Evolutionary conservation across 345 rosid genomes (phyloP).

Genomic region (Dipteronia dyeriana): DNA sequence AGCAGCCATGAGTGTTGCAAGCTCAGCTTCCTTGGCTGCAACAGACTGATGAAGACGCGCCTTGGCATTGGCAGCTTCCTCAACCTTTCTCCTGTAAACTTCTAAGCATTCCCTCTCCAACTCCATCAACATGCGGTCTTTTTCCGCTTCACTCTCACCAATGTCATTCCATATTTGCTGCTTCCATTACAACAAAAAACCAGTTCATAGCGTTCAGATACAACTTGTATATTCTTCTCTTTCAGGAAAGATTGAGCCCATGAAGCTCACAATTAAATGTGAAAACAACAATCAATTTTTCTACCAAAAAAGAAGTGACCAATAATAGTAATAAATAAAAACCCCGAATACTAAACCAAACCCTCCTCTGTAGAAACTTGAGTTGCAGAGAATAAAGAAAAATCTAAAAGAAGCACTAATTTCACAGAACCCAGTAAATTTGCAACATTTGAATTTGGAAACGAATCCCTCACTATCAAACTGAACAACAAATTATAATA

Average conservation of each 20-base stretch:
- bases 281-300: neutral
- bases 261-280: slow-evolving; percentile 1
- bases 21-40: slow-evolving; percentile 93
- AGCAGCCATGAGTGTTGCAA: slow-evolving; percentile 87
- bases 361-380: neutral
- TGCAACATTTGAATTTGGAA: neutral
- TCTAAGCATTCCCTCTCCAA: slow-evolving; percentile 92
- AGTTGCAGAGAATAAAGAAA: neutral
- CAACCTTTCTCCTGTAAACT: slow-evolving; percentile 88
- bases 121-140: slow-evolving; percentile 79
- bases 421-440: neutral
- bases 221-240: slow-evolving; percentile 6
- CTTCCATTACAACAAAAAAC: slow-evolving; percentile 22
- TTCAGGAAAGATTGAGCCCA: neutral
- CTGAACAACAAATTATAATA: neutral
- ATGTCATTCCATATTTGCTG: slow-evolving; percentile 99
- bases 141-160: slow-evolving; percentile 86
- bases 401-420: slow-evolving; percentile 2
- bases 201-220: neutral
- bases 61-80: slow-evolving; percentile 87
- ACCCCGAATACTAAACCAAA: neutral
- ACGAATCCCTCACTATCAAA: neutral
- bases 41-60: slow-evolving; percentile 90
- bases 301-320: neutral
- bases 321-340: neutral